A percentile compares a stretch with the other conserved stretches of the same genome.
phyloP scores from a whole-genome alignment of 352 stramenopile species.

The Phytopythium chamaehyphon region DNA sequence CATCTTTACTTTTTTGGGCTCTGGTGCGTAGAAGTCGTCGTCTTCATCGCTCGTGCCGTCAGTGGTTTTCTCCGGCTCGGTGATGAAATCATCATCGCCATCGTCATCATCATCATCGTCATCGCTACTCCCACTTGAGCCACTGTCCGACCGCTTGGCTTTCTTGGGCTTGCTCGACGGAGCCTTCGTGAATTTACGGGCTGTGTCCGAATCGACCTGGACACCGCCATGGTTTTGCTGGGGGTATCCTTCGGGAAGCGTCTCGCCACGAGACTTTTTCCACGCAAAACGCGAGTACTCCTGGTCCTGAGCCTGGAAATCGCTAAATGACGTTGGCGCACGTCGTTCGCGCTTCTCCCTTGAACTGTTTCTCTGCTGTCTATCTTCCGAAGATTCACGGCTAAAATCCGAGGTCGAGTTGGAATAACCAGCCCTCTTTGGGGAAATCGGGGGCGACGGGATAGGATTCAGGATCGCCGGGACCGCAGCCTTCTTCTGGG shows the following conservation, averaged over 20 bases:
- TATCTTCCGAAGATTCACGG: too few relatives aligned
- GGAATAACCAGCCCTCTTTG: too few relatives aligned
- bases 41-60: neutral
- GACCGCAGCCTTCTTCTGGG: conserved; percentile 1
- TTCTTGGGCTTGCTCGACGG: neutral
- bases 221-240: neutral
- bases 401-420: too few relatives aligned
- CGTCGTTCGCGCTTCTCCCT: neutral
- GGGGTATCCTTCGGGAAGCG: neutral
- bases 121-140: neutral
- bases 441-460: neutral
- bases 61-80: neutral
- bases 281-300: neutral
- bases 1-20: conserved; percentile 9
- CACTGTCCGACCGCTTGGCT: neutral
- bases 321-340: neutral
- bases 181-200: neutral
- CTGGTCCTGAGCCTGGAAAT: neutral
- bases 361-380: too few relatives aligned
- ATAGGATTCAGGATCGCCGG: neutral
- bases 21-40: neutral
- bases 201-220: neutral
- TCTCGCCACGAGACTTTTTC: neutral
- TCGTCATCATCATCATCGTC: conserved; percentile 5
- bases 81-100: conserved; percentile 8